Evolutionary conservation across 768 basidiomycete species (phyloP).

Genomic region (Auriculariales sp.): DNA sequence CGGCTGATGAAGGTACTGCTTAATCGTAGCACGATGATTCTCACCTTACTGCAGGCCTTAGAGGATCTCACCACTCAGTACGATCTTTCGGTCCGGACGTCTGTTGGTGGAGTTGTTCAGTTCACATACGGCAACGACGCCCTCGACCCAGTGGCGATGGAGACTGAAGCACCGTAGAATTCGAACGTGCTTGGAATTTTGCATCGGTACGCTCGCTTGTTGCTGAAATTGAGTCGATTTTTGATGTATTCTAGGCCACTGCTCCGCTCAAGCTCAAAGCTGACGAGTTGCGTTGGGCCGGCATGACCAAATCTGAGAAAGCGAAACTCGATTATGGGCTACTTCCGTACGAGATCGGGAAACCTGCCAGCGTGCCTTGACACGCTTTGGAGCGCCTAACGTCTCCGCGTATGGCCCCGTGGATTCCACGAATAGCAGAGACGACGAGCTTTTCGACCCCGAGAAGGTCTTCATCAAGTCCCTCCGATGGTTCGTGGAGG

Average conservation of each 20-base stretch:
- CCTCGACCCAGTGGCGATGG: constrained; percentile 88
- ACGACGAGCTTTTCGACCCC: constrained; percentile 54
- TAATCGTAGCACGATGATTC: too few species aligned
- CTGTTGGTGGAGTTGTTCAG: constrained; percentile 88
- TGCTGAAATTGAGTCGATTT: too few species aligned
- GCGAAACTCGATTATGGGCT: constrained; percentile 58
- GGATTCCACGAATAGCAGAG: constrained; percentile 42
- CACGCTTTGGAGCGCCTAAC: too few species aligned
- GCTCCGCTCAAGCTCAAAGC: too few species aligned
- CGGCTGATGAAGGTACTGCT: constrained; percentile 87
- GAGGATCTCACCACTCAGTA: constrained; percentile 96
- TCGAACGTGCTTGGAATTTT: constrained; percentile 76
- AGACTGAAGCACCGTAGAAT: constrained; percentile 90
- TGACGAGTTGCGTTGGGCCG: too few species aligned
- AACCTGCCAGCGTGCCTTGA: too few species aligned
- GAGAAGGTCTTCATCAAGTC: constrained; percentile 53
- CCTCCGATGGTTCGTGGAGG: constrained; percentile 54
- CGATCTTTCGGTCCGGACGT: constrained; percentile 89
- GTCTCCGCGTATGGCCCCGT: too few species aligned
- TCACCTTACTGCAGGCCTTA: constrained; percentile 54
- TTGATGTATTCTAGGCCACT: too few species aligned
- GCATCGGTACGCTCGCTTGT: constrained; percentile 43
- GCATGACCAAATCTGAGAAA: too few species aligned
- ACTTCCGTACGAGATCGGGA: constrained; percentile 75
- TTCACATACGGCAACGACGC: constrained; percentile 96